Conservation (phyloP, 345 rosid species). For the Pseudoturritis turrita region DNA sequence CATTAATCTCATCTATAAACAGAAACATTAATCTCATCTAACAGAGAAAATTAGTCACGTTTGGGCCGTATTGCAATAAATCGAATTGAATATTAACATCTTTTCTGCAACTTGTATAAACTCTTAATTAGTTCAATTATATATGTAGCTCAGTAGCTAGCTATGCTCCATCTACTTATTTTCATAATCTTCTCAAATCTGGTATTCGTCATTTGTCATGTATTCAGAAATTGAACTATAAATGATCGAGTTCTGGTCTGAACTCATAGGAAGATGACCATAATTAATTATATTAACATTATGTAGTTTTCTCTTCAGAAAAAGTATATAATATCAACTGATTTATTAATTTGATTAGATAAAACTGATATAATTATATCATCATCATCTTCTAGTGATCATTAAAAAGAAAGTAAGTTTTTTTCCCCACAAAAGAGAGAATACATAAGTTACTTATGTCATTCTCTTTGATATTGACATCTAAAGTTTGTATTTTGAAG, state of each 20-base stretch:
- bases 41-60: not conserved
- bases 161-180: not conserved
- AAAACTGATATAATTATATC: not conserved
- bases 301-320: not conserved
- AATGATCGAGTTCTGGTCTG: not conserved
- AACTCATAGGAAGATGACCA: too few relatives aligned
- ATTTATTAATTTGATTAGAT: not conserved
- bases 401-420: not conserved
- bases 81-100: not conserved
- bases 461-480: slow-evolving; percentile 3
- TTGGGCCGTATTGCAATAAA: not conserved
- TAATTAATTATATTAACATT: not conserved
- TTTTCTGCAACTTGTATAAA: not conserved
- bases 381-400: not conserved
- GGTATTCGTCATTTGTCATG: not conserved
- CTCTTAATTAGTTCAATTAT: not conserved
- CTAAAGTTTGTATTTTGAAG: slow-evolving; percentile 8
- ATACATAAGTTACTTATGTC: slow-evolving; percentile 10
- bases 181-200: not conserved
- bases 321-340: too few relatives aligned
- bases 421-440: not conserved
- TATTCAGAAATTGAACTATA: not conserved
- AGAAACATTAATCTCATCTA: not conserved
- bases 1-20: not conserved
- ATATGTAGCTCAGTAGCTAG: not conserved